A percentile compares a stretch with the other conserved stretches of the same genome.
phyloP scores from a whole-genome alignment of 768 basidiomycete genomes.

The Tephrocybe sp. region DNA sequence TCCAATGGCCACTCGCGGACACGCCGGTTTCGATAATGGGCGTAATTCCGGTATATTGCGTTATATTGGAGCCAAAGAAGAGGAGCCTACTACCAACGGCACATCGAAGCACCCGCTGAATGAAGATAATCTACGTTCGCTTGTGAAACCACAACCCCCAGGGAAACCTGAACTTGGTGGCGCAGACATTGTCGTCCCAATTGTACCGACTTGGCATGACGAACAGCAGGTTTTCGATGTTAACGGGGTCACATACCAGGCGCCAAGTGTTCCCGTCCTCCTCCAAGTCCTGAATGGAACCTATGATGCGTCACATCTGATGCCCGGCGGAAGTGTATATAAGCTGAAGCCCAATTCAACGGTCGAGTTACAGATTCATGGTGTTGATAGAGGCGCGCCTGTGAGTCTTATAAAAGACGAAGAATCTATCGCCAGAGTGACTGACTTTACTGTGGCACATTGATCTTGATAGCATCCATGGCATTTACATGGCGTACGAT shows the following conservation, averaged over 20 bases:
- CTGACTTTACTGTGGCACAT: neutral
- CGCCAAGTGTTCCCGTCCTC: slow-evolving; percentile 4
- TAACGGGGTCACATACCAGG: neutral
- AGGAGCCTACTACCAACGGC: neutral
- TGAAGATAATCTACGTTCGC: slow-evolving; percentile 1
- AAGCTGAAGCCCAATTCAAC: neutral
- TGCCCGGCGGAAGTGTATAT: slow-evolving; percentile 4
- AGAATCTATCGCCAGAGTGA: no score
- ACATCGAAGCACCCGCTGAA: neutral
- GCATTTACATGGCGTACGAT: slow-evolving; percentile 2
- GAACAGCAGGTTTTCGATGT: neutral
- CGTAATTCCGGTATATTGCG: slow-evolving; percentile 4
- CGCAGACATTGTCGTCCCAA: slow-evolving; percentile 1
- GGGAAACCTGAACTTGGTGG: slow-evolving; percentile 1
- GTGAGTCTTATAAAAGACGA: neutral
- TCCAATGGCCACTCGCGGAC: neutral
- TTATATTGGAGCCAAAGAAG: neutral
- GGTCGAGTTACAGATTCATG: slow-evolving; percentile 1
- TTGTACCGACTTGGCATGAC: neutral
- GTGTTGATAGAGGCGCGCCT: neutral
- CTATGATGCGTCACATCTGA: neutral
- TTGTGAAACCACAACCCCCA: neutral
- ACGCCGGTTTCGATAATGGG: slow-evolving; percentile 2
- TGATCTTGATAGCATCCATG: neutral
- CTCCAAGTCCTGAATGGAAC: slow-evolving; percentile 2